Evolutionary conservation across 1,139 yeast species (phyloP), one percentile per base, ranked within the genome.

Genomic region (Saccharomyces hybrid): DNA sequence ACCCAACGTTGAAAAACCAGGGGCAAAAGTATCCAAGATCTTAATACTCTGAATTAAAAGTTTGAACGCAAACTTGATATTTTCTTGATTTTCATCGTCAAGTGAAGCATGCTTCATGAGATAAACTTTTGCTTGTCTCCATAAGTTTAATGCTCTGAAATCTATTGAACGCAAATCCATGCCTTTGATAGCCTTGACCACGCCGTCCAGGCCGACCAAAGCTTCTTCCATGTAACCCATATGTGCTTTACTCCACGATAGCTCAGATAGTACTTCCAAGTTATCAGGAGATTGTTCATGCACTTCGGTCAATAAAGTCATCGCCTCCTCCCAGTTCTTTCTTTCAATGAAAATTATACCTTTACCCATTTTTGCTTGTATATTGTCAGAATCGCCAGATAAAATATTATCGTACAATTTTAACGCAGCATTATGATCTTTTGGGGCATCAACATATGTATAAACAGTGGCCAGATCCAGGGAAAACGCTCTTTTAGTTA

Each of bases 381-480:
- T 72, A 61, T 83, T 81, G 1, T 71, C 64, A 0, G 84, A 82
- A 53, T 80, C 80, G 2, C 73, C 72, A 2, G 64, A 63, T 31
- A 88, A 74, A 7, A 90, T 81, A 32, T 77, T 73, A 52, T 86
- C 86, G 68, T 86, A 93, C 28, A 90, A 71, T 50, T 81, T 81
- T 48, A 87, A 68, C 0, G 99, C 98, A 44, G 84, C 76, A 8
- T 80, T 76, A 65, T 82, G 89, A 69, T 91, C 87, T 68, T 89
- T 89, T 4, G 98, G 99, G 0, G 97, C 88, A 67, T 91, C 96
- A 66, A 84, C 80, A 65, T 87, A 86, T 0, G 96, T 88, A 64
- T 89, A 88, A 0, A 87, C 79, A 2, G 84, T 80, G 0, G 95
- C 98, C 54, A 88, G 75, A 16, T 81, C 76, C 51, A 90, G 78